Evolutionary conservation across 176 grass and related monocot genomes (phyloP).

Genomic region (Metroxylon sagu): DNA sequence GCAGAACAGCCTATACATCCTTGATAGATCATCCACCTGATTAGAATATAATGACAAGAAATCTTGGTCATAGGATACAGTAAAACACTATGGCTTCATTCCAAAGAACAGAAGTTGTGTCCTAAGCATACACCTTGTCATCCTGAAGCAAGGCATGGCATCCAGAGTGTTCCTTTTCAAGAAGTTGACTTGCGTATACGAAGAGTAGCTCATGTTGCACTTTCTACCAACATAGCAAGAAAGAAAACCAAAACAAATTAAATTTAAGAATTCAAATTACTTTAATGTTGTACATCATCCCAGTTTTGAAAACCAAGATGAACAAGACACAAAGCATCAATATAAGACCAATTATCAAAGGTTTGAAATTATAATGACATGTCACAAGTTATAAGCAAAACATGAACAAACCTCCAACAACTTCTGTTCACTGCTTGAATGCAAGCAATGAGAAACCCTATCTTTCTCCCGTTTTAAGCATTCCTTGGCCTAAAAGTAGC

Average conservation of each 20-base stretch:
- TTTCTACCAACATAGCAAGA: constrained; percentile 34
- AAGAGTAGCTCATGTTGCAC: constrained; percentile 89
- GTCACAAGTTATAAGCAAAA: neutral
- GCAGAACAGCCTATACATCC: constrained; percentile 85
- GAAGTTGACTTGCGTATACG: constrained; percentile 67
- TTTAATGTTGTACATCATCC: neutral
- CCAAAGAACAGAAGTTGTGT: neutral
- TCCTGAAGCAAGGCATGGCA: constrained; percentile 80
- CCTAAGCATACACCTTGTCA: constrained; percentile 61
- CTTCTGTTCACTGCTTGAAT: constrained; percentile 86
- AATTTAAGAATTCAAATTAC: neutral
- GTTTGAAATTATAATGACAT: neutral
- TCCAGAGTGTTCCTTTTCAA: constrained; percentile 93
- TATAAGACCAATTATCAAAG: constrained; percentile 1
- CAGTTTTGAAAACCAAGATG: neutral
- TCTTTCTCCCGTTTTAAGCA: constrained; percentile 89
- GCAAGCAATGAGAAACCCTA: constrained; percentile 87
- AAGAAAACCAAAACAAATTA: neutral
- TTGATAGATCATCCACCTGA: constrained; percentile 81
- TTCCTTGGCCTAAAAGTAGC: constrained; percentile 71
- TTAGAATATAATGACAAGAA: neutral
- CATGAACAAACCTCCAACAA: constrained; percentile 65
- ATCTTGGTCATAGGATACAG: neutral
- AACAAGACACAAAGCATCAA: neutral
- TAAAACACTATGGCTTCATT: neutral